phyloP scores from a whole-genome alignment of 129 eudicot species.

The Ambrosia trifida region DNA sequence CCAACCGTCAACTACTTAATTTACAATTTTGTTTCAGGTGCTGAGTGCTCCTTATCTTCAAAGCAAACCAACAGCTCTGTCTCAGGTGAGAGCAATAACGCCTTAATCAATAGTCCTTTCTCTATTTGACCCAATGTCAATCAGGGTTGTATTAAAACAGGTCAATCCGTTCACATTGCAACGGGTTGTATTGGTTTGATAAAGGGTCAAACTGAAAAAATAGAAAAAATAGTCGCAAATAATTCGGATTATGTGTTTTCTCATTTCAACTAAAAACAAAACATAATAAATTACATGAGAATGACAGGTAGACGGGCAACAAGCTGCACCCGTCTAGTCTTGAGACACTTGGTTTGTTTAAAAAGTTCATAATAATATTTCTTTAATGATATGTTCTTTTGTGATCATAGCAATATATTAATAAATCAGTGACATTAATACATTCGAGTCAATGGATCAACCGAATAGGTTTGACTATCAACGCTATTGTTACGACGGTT shows the following conservation, averaged over 20 bases:
- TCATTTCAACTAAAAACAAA: not conserved
- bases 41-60: slow-evolving; percentile 87
- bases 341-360: not conserved
- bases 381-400: not conserved
- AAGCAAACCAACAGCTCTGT: slow-evolving; percentile 36
- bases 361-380: not conserved
- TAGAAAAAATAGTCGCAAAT: not conserved
- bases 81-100: slow-evolving; percentile 43
- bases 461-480: not conserved
- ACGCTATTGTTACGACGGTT: not conserved
- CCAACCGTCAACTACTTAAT: not conserved
- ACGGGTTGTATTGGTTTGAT: not conserved
- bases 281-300: not conserved
- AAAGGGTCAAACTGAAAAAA: not conserved
- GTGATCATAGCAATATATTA: not conserved
- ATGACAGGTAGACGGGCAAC: not conserved
- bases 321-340: no score
- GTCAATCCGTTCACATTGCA: not conserved
- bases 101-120: not conserved
- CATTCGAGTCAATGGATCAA: not conserved
- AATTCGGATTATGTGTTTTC: no score
- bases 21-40: slow-evolving; percentile 48
- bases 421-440: not conserved
- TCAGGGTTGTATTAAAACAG: not conserved
- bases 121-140: not conserved